Evolutionary conservation across 805 yeast genomes (phyloP).

Genomic region (Starmera dryadoides): DNA sequence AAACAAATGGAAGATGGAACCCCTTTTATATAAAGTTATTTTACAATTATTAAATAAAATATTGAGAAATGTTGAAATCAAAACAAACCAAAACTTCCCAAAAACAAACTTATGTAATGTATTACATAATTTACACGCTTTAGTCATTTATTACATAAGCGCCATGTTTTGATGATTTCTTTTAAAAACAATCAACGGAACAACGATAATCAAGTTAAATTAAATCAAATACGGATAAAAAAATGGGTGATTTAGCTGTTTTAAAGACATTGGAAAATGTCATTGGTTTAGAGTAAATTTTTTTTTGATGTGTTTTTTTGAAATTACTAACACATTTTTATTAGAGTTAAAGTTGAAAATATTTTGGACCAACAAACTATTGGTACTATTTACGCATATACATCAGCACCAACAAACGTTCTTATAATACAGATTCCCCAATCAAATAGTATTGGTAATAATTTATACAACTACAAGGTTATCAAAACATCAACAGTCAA

Average conservation of each 20-base stretch:
- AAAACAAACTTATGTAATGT: too few species aligned
- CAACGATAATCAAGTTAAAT: too few species aligned
- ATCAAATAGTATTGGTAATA: conserved; percentile 2
- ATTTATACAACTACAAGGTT: conserved; percentile 33
- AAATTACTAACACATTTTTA: conserved; percentile 6
- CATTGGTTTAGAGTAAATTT: conserved; percentile 9
- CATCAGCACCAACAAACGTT: conserved; percentile 30
- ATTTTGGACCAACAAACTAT: conserved; percentile 45
- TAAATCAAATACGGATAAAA: too few species aligned
- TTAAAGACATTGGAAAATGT: conserved; percentile 6
- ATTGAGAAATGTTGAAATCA: too few species aligned
- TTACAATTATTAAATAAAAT: too few species aligned
- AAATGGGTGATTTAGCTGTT: conserved; percentile 3
- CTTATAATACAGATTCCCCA: conserved; percentile 22
- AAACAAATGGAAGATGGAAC: too few species aligned
- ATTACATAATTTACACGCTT: too few species aligned
- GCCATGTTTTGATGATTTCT: too few species aligned
- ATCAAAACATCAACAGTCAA: conserved; percentile 54
- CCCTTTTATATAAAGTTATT: too few species aligned
- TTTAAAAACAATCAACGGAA: too few species aligned
- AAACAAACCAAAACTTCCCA: too few species aligned
- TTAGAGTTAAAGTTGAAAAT: conserved; percentile 54
- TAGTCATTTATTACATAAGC: too few species aligned
- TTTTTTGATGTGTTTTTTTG: conserved; percentile 3
- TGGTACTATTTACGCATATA: conserved; percentile 62